Base-by-base conservation (phyloP, 345 rosid species). In the Eucalyptus cloeziana region DNA sequence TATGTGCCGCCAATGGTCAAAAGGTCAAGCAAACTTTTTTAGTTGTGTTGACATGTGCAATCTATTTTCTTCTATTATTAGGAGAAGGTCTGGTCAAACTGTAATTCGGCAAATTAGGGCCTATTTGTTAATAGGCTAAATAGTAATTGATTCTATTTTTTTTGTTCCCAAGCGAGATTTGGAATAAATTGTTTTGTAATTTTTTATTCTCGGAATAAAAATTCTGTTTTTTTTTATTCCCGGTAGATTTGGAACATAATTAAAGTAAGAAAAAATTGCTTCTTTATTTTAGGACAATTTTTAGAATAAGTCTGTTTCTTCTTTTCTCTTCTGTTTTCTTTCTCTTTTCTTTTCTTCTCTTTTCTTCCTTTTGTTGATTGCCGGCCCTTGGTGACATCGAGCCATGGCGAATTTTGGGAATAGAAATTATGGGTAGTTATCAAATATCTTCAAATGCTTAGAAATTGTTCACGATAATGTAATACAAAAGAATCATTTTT, bases 81-180 rank as follows among this genome's bases (percentile, higher is more conserved):
- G 45, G 81, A 10, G 79, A 67, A 67, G 44, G 25, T 71, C 45
- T 21, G 45, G 44, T 37, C 45, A 9, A 71, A 71, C 45, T 33
- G 81, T 33, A 5, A 71, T 33, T 71, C 0, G 81, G 81, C 25
- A 71, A 12, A 71, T 71, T 52, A 52, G 24, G 56, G 4, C 56
- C 24, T 52, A 52, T 52, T 52, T 52, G 24, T 52, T 52, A 52
- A 52, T 1, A 7, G 4, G 4, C 24, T 52, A 19, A 52, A 52
- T 52, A 19, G 1, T 1, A 52, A 52, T 0, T 3, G 56, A 52
- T 7, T 19, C 9, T 52, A 1, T 52, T 52, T 2, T n/a, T 52
- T 52, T 52, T 52, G 4, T 51, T 51, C 9, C 1, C 0, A 0
- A 52, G 1, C 3, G 0, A 19, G 0, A 52, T 52, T 19, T 52